phyloP scores from a whole-genome alignment of 2,329 filamentous ascomycete genomes.

The Fusarium longipes region DNA sequence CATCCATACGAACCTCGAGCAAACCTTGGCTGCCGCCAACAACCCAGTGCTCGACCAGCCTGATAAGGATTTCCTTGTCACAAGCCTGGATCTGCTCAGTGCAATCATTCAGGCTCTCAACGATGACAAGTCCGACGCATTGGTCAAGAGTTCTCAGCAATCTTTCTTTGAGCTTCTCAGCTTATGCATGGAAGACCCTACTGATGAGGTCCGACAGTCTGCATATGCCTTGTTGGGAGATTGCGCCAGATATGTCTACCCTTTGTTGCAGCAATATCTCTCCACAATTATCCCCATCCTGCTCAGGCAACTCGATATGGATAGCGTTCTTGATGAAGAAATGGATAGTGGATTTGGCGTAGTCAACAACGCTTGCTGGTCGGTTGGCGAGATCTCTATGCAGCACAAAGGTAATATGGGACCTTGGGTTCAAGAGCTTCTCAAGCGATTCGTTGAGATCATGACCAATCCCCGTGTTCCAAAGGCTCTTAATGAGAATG shows the following conservation, averaged over 20 bases:
- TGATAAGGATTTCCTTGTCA: conserved; percentile 97
- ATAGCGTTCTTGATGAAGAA: conserved; percentile 79
- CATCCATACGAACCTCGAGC: conserved; percentile 90
- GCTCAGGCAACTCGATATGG: conserved; percentile 88
- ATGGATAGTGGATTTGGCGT: conserved; percentile 89
- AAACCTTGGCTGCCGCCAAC: conserved; percentile 75
- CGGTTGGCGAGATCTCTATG: conserved; percentile 89
- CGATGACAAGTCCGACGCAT: conserved; percentile 75
- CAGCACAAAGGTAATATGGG: conserved; percentile 79
- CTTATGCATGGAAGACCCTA: conserved; percentile 91
- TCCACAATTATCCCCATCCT: conserved; percentile 80
- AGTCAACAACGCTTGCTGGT: conserved; percentile 99
- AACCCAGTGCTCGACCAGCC: conserved; percentile 79
- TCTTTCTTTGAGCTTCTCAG: conserved; percentile 90
- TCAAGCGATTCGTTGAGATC: conserved; percentile 82
- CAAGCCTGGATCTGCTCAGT: conserved; percentile 91
- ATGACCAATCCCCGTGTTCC: conserved; percentile 87
- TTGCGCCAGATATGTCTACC: conserved; percentile 91
- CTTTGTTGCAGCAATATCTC: conserved; percentile 79
- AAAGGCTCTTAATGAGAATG: conserved; percentile 89
- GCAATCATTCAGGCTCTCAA: conserved; percentile 92
- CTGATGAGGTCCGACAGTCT: conserved; percentile 94
- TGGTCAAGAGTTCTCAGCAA: conserved; percentile 80
- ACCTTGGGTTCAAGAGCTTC: conserved; percentile 80
- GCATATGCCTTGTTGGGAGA: conserved; percentile 95